Evolutionary conservation across 2,329 filamentous ascomycete genomes (phyloP).

Genomic region (Pleomassaria siparia): DNA sequence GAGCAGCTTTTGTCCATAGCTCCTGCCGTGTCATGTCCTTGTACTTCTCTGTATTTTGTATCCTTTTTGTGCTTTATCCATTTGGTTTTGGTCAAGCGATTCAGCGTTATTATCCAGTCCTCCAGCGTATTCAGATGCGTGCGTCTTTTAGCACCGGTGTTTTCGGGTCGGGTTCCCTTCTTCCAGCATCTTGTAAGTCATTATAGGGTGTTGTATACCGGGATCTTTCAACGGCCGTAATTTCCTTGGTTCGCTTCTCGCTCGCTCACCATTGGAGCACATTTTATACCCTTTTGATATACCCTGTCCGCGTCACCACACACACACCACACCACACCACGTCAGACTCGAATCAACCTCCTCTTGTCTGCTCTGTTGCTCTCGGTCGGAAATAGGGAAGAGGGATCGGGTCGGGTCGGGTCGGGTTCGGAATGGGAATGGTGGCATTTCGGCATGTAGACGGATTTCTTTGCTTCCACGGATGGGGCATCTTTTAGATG

Average conservation of each 20-base stretch:
- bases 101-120: slow-evolving; percentile 19
- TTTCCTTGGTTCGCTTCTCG: slow-evolving; percentile 5
- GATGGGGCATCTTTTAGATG: neutral
- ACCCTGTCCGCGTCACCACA: neutral
- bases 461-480: neutral
- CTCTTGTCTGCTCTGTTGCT: neutral
- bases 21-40: no score
- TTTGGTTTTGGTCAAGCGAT: slow-evolving; percentile 21
- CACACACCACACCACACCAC: no score
- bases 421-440: neutral
- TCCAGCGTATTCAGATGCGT: neutral
- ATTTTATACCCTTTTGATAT: slow-evolving; percentile 4
- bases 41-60: slow-evolving; percentile 1
- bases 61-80: slow-evolving; percentile 9
- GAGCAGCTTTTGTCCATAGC: slow-evolving; percentile 3
- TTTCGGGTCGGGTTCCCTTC: neutral
- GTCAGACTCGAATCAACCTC: neutral
- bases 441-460: neutral
- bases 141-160: slow-evolving; percentile 5
- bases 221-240: neutral
- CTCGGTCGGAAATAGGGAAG: neutral
- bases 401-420: neutral
- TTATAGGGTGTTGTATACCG: neutral
- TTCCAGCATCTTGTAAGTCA: slow-evolving; percentile 7
- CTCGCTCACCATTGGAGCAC: slow-evolving; percentile 1